phyloP scores from a whole-genome alignment of 169 alveolate species.

The Plasmodium malariae region DNA sequence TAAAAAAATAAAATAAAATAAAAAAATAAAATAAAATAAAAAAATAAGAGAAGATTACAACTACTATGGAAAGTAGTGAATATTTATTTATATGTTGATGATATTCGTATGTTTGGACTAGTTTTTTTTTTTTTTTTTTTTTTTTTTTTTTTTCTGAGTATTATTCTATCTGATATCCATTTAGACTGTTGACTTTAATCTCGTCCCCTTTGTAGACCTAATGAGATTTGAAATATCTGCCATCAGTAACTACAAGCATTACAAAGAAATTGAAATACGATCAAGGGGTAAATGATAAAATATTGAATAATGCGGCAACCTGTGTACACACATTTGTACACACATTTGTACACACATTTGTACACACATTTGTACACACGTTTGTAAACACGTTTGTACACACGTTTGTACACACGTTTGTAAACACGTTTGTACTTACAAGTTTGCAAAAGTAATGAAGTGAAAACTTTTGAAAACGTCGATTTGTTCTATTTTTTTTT shows the following conservation, averaged over 20 bases:
- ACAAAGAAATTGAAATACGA: constrained; percentile 16
- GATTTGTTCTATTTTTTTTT: not conserved
- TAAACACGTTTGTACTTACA: too few relatives aligned
- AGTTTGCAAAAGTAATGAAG: too few relatives aligned
- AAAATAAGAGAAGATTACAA: not conserved
- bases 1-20: not conserved
- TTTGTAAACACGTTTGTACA: not conserved
- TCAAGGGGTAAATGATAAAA: constrained; percentile 24
- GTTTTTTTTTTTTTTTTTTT: too few relatives aligned
- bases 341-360: not conserved
- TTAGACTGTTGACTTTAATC: too few relatives aligned
- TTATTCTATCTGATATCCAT: too few relatives aligned
- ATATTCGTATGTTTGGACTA: too few relatives aligned
- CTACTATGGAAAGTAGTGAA: too few relatives aligned
- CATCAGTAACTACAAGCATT: constrained; percentile 36
- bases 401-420: not conserved
- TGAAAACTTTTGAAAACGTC: too few relatives aligned
- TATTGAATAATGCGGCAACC: not conserved
- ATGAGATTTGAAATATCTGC: constrained; percentile 61
- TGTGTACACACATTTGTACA: not conserved
- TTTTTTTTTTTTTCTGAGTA: too few relatives aligned
- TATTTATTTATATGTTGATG: too few relatives aligned
- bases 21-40: too few relatives aligned
- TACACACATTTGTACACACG: not conserved
- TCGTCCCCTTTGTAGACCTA: constrained; percentile 22